Conservation (phyloP, 2,329 filamentous ascomycete genomes). For the Trichocomaceae sp. region DNA sequence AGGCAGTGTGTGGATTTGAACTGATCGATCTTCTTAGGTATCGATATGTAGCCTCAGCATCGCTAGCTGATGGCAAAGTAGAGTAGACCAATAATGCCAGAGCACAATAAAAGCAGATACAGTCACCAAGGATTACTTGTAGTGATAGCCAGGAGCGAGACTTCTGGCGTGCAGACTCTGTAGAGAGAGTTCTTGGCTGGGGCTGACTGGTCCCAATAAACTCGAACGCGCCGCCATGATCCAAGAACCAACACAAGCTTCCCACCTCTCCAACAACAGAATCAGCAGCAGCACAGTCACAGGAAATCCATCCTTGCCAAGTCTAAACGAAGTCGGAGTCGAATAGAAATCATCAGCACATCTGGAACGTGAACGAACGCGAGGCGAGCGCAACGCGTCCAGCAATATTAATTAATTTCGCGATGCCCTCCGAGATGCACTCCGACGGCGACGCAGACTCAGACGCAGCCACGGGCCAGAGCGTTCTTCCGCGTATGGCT, state of each 20-base stretch:
- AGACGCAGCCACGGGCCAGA: constrained; percentile 12
- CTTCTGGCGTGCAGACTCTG: too few relatives aligned
- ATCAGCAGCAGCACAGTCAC: neutral
- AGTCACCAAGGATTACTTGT: too few relatives aligned
- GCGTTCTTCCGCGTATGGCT: constrained; percentile 11
- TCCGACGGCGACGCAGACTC: constrained; percentile 6
- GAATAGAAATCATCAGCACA: neutral
- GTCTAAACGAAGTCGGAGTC: too few relatives aligned
- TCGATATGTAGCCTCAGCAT: too few relatives aligned
- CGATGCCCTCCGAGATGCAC: constrained; percentile 8
- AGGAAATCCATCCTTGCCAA: neutral
- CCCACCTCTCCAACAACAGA: neutral
- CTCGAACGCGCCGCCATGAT: neutral
- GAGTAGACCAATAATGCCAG: too few relatives aligned
- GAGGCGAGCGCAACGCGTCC: neutral
- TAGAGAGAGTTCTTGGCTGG: too few relatives aligned
- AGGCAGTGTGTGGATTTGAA: too few relatives aligned
- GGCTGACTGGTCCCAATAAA: too few relatives aligned
- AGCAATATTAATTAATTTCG: neutral
- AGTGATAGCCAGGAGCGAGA: too few relatives aligned
- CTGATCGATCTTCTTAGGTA: too few relatives aligned
- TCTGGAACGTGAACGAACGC: neutral
- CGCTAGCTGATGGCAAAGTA: too few relatives aligned
- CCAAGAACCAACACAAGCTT: neutral
- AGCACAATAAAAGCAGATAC: too few relatives aligned